Conservation (phyloP, 2,329 filamentous ascomycete genomes). For the Metarhizium humberi region DNA sequence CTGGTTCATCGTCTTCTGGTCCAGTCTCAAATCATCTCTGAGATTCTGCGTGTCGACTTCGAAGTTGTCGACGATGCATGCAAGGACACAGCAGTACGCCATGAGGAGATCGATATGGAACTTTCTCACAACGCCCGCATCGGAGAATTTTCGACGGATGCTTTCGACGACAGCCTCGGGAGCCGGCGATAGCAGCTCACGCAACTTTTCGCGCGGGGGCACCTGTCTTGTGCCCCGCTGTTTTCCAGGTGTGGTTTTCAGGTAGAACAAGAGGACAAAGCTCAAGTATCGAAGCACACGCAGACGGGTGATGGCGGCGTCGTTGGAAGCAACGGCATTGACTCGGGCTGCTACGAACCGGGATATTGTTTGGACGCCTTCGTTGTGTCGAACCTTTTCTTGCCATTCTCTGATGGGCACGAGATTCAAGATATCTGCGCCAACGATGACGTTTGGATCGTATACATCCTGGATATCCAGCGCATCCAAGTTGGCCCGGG, state of each 20-base stretch:
- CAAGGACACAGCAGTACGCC: constrained; percentile 63
- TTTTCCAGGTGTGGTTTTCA: constrained; percentile 34
- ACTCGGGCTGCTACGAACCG: constrained; percentile 59
- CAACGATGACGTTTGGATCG: constrained; percentile 55
- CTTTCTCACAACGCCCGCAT: constrained; percentile 55
- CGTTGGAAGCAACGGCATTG: constrained; percentile 40
- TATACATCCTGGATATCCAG: constrained; percentile 65
- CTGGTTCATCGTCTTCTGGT: constrained; percentile 59
- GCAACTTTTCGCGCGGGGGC: constrained; percentile 53
- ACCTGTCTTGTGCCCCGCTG: constrained; percentile 40
- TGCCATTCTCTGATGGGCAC: constrained; percentile 69
- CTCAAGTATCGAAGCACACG: constrained; percentile 52
- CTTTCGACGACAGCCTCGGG: constrained; percentile 55
- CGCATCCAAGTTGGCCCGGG: constrained; percentile 58
- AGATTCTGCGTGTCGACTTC: constrained; percentile 62
- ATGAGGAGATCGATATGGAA: constrained; percentile 63
- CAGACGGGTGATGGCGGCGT: constrained; percentile 42
- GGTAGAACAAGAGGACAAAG: constrained; percentile 46
- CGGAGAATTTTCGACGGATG: constrained; percentile 61
- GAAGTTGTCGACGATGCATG: constrained; percentile 64
- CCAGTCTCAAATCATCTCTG: constrained; percentile 61
- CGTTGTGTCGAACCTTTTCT: constrained; percentile 49
- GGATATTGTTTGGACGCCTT: constrained; percentile 47
- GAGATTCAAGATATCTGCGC: constrained; percentile 54
- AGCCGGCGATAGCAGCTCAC: constrained; percentile 44